Conservation (phyloP, 2,329 filamentous ascomycete species). For the Xylogone sp. region DNA sequence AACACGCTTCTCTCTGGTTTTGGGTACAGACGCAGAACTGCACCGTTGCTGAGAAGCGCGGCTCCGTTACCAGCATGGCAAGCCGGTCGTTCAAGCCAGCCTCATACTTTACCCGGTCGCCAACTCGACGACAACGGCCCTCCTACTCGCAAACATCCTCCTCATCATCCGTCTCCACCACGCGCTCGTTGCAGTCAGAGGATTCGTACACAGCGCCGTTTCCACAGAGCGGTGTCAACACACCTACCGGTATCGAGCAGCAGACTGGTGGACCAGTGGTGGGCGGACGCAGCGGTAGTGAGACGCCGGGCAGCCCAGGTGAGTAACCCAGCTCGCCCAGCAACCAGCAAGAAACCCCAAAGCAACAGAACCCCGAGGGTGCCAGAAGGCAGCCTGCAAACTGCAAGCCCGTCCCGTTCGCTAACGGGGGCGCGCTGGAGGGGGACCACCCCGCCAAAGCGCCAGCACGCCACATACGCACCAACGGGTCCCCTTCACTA, state of each 20-base stretch:
- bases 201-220: neutral
- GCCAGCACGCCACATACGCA: neutral
- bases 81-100: constrained; percentile 47
- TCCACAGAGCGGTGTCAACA: neutral
- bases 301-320: neutral
- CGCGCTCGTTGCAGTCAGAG: neutral
- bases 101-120: constrained; percentile 35
- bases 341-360: neutral
- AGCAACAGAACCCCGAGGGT: neutral
- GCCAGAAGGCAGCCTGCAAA: too few species aligned
- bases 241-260: too few species aligned
- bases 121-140: constrained; percentile 38
- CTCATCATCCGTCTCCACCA: constrained; percentile 27
- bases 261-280: too few species aligned
- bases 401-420: neutral
- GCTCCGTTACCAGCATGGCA: constrained; percentile 36
- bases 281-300: too few species aligned
- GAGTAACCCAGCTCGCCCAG: neutral
- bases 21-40: too few species aligned
- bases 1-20: too few species aligned
- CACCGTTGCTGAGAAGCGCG: too few species aligned
- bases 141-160: constrained; percentile 39
- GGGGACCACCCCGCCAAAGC: too few species aligned
- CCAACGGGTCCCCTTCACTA: neutral
- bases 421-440: neutral